Base-by-base conservation (phyloP, 768 basidiomycete species). In the Cystobasidium onofrii region DNA sequence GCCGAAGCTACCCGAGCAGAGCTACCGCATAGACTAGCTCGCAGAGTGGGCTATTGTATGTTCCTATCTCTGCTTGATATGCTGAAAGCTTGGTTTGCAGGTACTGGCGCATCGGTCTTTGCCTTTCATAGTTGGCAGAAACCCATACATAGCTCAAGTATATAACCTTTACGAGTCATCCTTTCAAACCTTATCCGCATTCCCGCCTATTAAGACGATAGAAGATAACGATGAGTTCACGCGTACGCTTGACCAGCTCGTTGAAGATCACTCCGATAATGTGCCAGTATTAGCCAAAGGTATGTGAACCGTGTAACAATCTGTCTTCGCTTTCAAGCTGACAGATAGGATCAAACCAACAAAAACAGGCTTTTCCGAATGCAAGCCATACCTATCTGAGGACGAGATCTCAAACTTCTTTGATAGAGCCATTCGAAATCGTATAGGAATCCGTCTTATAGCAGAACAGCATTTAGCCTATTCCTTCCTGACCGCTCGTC, bases 211-310 rank as follows among this genome's bases (percentile, higher is more conserved):
- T 67, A 85, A 82, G 34, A 88, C 84, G 23, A 83, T 90, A 29
- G 84, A 86, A 67, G 88, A 90, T 75, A 94, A 93, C 76, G 83
- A 83, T 3, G 80, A 81, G 18, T 92, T 93, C 76, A 86, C 88
- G 0, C 84, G 85, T 63, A 84, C 87, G 75, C 83, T 94, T n/a
- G 86, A 87, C 52, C 83, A 84, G 41, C 81, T 94, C 23, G 91
- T 94, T 1, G 86, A 86, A 74, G 84, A 85, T 66, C 92, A 94
- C 79, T 85, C 89, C 0, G 89, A 93, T 81, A 92, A 94, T 80
- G 90, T 94, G 63, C 91, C 91, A 0, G 89, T 88, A 17, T 86
- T 94, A 86, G 91, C 92, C 1, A 92, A 91, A 82, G 92, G 92
- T 90, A 88, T 75, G 71, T 44, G 18, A 17, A 3, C n/a, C 27